A percentile compares a stretch with the other conserved stretches of the same genome.
Evolutionary conservation across 1,139 yeast genomes (phyloP).

Genomic region (Dujonia santamariae): DNA sequence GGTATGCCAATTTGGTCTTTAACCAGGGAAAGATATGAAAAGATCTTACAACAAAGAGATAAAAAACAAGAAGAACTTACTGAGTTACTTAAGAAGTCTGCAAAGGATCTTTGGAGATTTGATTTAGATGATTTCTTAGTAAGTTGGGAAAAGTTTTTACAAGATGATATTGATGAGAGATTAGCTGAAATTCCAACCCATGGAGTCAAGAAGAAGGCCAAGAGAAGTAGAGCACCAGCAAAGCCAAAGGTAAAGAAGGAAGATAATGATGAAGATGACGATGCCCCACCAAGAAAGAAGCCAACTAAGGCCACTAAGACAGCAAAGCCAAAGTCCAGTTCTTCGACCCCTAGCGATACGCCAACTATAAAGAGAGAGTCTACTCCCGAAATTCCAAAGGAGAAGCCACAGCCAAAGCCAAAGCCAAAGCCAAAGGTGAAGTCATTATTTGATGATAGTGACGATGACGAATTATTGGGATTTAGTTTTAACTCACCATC

Average conservation of each 20-base stretch:
- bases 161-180: constrained; percentile 31
- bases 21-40: constrained; percentile 85
- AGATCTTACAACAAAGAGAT: constrained; percentile 67
- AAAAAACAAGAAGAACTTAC: constrained; percentile 73
- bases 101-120: constrained; percentile 84
- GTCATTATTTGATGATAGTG: constrained; percentile 32
- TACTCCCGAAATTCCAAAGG: constrained; percentile 4
- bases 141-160: constrained; percentile 63
- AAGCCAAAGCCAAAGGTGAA: constrained; percentile 11
- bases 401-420: constrained; percentile 5
- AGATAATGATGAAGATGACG: constrained; percentile 8
- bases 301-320: constrained; percentile 12
- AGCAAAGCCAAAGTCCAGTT: constrained; percentile 8
- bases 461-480: constrained; percentile 28
- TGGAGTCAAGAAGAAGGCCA: constrained; percentile 26
- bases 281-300: constrained; percentile 12
- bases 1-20: constrained; percentile 95
- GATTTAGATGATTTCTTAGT: constrained; percentile 74
- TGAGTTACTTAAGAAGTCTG: constrained; percentile 59
- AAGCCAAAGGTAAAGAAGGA: constrained; percentile 14
- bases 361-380: constrained; percentile 1
- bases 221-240: constrained; percentile 19
- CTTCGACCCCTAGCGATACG: constrained; percentile 2
- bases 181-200: constrained; percentile 27
- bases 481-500: constrained; percentile 5